Evolutionary conservation across 139 green algal genomes (phyloP).

Genomic region (Nannochloris sp.): DNA sequence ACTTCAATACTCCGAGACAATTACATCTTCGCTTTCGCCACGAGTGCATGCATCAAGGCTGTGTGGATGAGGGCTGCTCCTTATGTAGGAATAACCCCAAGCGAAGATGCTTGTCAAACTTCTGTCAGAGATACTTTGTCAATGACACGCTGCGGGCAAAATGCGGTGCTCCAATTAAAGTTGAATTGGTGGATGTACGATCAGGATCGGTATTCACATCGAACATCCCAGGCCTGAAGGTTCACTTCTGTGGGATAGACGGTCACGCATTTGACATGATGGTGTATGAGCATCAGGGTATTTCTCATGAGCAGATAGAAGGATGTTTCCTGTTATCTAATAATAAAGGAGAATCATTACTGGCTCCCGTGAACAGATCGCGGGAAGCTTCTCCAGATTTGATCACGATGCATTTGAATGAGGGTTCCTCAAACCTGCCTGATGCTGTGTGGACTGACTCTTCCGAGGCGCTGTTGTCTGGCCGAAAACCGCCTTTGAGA

Average conservation of each 20-base stretch:
- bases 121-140: constrained; percentile 71
- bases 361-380: constrained; percentile 15
- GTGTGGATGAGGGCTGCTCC: constrained; percentile 70
- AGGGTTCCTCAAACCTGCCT: constrained; percentile 51
- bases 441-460: constrained; percentile 70
- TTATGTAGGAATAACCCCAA: constrained; percentile 82
- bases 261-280: constrained; percentile 71
- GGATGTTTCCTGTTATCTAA: constrained; percentile 61
- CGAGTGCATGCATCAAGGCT: constrained; percentile 60
- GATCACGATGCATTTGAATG: constrained; percentile 25
- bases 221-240: constrained; percentile 49
- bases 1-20: not conserved
- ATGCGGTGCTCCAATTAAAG: constrained; percentile 68
- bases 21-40: not conserved
- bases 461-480: constrained; percentile 72
- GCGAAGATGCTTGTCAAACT: constrained; percentile 70
- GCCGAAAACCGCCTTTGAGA: constrained; percentile 80
- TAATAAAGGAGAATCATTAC: constrained; percentile 50
- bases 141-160: constrained; percentile 64
- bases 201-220: constrained; percentile 55
- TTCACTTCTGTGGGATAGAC: constrained; percentile 75
- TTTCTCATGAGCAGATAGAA: constrained; percentile 55
- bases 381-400: constrained; percentile 8
- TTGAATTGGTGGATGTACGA: constrained; percentile 70
- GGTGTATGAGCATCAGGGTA: constrained; percentile 45